A percentile compares a stretch with the other conserved stretches of the same genome.
These are phyloP conservation scores for Hyphopichia wangnamkhiaoensis DNA, from an alignment of 1,139 yeast species.

Conservation along the genomic window DNA sequence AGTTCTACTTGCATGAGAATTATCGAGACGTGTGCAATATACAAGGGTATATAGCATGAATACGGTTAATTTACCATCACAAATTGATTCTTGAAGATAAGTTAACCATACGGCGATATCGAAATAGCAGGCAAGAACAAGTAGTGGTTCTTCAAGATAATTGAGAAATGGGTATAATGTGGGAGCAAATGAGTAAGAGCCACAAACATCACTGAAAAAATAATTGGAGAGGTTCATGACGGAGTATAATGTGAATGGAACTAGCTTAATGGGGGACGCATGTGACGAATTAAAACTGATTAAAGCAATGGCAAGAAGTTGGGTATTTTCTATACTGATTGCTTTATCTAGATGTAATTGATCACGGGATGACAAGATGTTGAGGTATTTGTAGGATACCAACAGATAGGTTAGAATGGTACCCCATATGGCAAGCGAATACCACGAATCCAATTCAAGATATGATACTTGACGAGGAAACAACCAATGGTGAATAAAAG, in stretches of 20 bases:
- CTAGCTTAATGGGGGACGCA: constrained; percentile 23
- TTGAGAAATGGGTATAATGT: constrained; percentile 28
- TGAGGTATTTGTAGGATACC: constrained; percentile 1
- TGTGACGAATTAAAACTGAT: constrained; percentile 1
- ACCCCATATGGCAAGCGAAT: constrained; percentile 1
- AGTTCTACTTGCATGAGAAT: constrained; percentile 39
- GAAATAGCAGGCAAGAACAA: constrained; percentile 37
- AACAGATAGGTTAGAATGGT: not conserved
- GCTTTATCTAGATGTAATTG: too few relatives aligned
- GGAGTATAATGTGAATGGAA: constrained; percentile 50
- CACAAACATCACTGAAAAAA: constrained; percentile 36
- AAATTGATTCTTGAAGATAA: constrained; percentile 29
- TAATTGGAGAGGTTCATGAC: constrained; percentile 40
- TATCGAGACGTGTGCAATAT: constrained; percentile 43
- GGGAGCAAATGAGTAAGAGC: constrained; percentile 27
- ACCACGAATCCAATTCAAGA: not conserved
- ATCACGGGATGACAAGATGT: not conserved
- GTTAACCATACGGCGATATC: constrained; percentile 35
- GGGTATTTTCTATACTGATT: constrained; percentile 37
- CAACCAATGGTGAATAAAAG: not conserved
- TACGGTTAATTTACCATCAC: constrained; percentile 21
- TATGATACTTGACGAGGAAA: not conserved
- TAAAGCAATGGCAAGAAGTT: constrained; percentile 37
- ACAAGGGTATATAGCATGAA: constrained; percentile 37
- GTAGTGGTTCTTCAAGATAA: constrained; percentile 35